Base-by-base conservation (phyloP, 1,284 basidiomycete species). In the Jaminaea rosea region DNA sequence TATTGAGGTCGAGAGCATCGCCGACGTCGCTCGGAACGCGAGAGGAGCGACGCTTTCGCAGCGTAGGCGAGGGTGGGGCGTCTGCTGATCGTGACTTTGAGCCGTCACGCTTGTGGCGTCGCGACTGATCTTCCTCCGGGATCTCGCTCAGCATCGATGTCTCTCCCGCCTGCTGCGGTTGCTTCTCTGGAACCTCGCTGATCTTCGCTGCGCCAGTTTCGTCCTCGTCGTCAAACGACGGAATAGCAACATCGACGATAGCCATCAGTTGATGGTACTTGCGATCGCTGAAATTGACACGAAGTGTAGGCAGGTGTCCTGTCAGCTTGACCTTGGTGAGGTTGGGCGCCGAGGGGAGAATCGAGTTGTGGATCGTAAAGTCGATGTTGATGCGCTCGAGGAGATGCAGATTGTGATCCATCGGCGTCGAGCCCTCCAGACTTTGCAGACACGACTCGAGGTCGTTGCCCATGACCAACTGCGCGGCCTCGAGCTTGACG, bases 201-300 rank as follows among this genome's bases (percentile, higher is more conserved):
- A n/a, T n/a, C n/a, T n/a, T n/a, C n/a, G n/a, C n/a, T 3, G 19
- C 19, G 19, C 19, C 19, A 5, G 39, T 7, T 7, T 21, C 50
- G 3, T 26, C 62, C 28, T 79, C 80, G 41, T 84, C 80, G 47
- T 80, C 86, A 64, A 97, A 85, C 53, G 85, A 82, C 3, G 94
- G 94, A 34, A 99, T 84, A 26, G 86, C 83, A 10, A 91, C 85
- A 65, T 97, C 91, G 66, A 98, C 83, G 58, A 98, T 80, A 17
- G 86, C 83, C 87, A 98, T 91, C 41, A 98, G 77, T 2, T 86
- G 83, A 76, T 93, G 89, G 77, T 99, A 99, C 76, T 98, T 99
- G 21, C 81, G 80, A 65, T 98, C 94, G 5, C 94, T 98, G 58
- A 98, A 81, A 76, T 99, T 98, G 72, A 96, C 80, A 66, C 88